Base-by-base conservation (phyloP, 805 yeast species). In the Vanderwaltozyma yarrowii region DNA sequence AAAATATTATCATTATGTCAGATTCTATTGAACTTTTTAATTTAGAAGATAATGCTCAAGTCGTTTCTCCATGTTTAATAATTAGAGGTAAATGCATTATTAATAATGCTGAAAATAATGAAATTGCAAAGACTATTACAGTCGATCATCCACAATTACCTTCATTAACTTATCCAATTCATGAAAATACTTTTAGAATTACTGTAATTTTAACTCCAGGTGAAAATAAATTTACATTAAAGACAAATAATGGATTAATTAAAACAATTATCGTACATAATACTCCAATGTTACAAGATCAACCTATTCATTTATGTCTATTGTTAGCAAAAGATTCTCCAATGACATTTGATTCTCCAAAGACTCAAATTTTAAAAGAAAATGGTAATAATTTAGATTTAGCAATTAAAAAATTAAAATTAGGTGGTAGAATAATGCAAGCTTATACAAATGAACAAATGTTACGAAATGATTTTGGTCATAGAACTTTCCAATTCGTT, bases 371-470 rank as follows among this genome's bases (percentile, higher is more conserved):
- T 37, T 44, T 50, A 8, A 46, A 55, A 17, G 57, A 66, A 23
- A 92, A 83, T 46, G 80, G 78, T 3, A 77, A 83, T 44, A 74
- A 69, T 10, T 50, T 88, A 18, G 78, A 78, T 11, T 56, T 77
- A 3, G 95, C 95, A 1, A 63, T 82, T 16, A 67, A 65, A 45
- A 85, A 85, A 54, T 56, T 89, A 46, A 74, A 92, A 49, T 73
- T 85, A 42, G 95, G 84, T 4, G 94, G 82, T 4, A 69, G 95
- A 49, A 58, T 88, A 59, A 84, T 85, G 94, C 88, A 85, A 50
- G 94, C 95, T 1, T 87, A 73, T 57, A 88, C 96, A 0, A 78
- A 76, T 49, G 96, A 88, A 48, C 95, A 87, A 54, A 85, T 88
- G 94, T 59, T 76, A 37, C 65, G 78, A 31, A 70, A 74, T 34